Evolutionary conservation across 208 protist genomes (phyloP).

Genomic region (Angomonas desouzai): DNA sequence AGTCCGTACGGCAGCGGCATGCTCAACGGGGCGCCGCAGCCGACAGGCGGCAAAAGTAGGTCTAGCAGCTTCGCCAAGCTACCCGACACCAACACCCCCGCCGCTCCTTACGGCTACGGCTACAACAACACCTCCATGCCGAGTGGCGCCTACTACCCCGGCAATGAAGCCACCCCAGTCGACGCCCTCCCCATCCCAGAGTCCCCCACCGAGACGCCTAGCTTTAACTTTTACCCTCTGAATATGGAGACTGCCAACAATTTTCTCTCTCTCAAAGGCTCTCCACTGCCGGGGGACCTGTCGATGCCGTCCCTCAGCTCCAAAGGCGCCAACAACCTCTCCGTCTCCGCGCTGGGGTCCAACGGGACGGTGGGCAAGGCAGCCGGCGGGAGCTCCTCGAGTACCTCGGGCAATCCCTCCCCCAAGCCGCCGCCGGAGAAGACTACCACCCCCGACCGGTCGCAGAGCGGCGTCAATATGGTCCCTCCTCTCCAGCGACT

Average conservation of each 20-base stretch:
- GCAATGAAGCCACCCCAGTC: background rate
- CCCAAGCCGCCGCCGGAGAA: too few relatives aligned
- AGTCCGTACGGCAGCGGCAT: slow-evolving; percentile 3
- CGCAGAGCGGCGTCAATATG: background rate
- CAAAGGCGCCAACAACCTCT: background rate
- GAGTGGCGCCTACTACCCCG: slow-evolving; percentile 7
- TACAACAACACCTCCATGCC: slow-evolving; percentile 8
- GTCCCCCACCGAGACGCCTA: background rate
- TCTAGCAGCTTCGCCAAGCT: background rate
- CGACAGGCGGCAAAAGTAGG: background rate
- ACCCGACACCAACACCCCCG: background rate
- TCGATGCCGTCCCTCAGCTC: background rate
- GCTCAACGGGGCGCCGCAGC: background rate
- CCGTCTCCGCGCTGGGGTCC: background rate
- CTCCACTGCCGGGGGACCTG: background rate
- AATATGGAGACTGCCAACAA: slow-evolving; percentile 1
- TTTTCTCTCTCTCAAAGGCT: background rate
- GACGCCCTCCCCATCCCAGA: background rate
- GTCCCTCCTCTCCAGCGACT: background rate
- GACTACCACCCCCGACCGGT: background rate
- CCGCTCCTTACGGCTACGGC: background rate
- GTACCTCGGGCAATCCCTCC: too few relatives aligned
- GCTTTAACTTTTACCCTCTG: background rate
- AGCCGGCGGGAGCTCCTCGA: background rate
- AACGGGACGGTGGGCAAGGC: background rate